These are phyloP conservation scores for Solanum dulcamara DNA, from an alignment of 257 asterid genomes.

Conservation along the genomic window DNA sequence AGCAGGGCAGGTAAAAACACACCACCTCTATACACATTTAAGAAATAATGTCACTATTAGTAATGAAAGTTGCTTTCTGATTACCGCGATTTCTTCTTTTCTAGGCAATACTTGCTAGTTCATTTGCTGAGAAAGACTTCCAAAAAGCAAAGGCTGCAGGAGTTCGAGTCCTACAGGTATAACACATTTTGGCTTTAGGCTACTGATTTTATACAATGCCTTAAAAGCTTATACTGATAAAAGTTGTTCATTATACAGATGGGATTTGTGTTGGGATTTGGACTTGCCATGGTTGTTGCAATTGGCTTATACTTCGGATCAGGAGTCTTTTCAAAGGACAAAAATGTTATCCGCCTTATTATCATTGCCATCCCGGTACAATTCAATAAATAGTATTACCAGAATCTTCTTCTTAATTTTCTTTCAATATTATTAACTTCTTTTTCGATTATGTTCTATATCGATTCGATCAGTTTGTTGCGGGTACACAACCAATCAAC, in stretches of 20 bases:
- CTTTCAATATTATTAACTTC: background rate
- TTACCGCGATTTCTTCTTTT: background rate
- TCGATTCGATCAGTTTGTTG: constrained; percentile 53
- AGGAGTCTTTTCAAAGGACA: constrained; percentile 72
- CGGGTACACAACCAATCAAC: constrained; percentile 83
- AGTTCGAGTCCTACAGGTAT: constrained; percentile 79
- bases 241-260: constrained; percentile 30
- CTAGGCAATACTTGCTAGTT: constrained; percentile 92
- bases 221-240: background rate
- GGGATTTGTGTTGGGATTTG: constrained; percentile 79
- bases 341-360: constrained; percentile 41
- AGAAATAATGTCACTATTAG: background rate
- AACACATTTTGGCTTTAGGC: background rate
- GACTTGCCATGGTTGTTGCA: constrained; percentile 62
- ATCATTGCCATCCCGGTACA: constrained; percentile 73
- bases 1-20: constrained; percentile 81
- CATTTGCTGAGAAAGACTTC: constrained; percentile 92
- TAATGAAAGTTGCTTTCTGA: background rate
- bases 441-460: background rate
- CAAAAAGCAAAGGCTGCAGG: constrained; percentile 72
- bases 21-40: background rate
- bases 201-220: background rate
- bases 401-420: background rate
- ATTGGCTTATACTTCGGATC: constrained; percentile 74
- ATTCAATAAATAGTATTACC: background rate